These are phyloP conservation scores for Populus tomentosa DNA, from an alignment of 441 rosid species.

Conservation along the genomic window DNA sequence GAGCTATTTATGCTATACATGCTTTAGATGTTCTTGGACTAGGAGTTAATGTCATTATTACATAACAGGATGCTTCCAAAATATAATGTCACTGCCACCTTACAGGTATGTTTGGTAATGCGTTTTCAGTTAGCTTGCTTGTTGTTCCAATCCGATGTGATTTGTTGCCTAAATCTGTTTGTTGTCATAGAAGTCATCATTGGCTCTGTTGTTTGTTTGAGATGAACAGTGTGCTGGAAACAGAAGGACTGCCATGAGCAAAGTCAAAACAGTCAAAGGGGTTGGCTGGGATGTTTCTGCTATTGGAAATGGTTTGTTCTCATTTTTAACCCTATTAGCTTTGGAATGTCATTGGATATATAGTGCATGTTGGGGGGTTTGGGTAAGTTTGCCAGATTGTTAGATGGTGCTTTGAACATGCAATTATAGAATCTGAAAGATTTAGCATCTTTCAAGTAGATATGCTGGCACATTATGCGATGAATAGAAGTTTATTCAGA, in stretches of 20 bases:
- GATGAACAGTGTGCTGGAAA: conserved; percentile 92
- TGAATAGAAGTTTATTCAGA: not conserved
- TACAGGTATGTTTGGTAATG: conserved; percentile 49
- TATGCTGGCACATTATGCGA: not conserved
- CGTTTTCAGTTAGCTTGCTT: not conserved
- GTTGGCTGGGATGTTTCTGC: conserved; percentile 99
- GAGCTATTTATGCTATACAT: not conserved
- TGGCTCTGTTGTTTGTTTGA: not conserved
- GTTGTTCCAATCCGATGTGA: not conserved
- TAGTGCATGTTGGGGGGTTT: not conserved
- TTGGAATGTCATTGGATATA: not conserved
- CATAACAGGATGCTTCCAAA: conserved; percentile 73
- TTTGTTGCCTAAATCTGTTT: not conserved
- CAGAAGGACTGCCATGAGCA: conserved; percentile 98
- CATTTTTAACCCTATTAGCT: not conserved
- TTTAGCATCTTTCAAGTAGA: not conserved
- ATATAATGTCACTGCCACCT: conserved; percentile 68
- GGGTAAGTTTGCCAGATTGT: not conserved
- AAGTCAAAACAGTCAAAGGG: conserved; percentile 67
- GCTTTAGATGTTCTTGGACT: not conserved
- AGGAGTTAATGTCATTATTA: conserved; percentile 2
- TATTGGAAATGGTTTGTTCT: conserved; percentile 74
- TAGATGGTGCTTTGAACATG: not conserved
- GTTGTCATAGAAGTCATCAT: not conserved
- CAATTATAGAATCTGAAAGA: not conserved